A percentile compares a stretch with the other conserved stretches of the same genome.
phyloP scores from a whole-genome alignment of 495 filamentous ascomycete species.

The Daldinia bambusicola region DNA sequence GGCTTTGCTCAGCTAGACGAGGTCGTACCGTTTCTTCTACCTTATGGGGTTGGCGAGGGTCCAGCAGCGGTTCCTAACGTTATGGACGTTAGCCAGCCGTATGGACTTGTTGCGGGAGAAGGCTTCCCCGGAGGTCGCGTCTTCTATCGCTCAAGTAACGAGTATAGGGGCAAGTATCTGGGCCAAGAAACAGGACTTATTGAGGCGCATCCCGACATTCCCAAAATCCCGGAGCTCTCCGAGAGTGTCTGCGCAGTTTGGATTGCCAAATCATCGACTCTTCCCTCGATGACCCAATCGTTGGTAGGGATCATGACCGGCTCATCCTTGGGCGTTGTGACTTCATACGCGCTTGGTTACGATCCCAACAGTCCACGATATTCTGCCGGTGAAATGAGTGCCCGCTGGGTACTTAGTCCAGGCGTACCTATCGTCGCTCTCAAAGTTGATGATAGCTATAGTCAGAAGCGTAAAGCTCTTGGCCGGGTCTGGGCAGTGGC shows the following conservation, averaged over 20 bases:
- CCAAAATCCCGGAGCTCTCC: slow-evolving; percentile 67
- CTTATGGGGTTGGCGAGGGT: slow-evolving; percentile 81
- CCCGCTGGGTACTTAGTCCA: slow-evolving; percentile 87
- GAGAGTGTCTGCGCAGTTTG: slow-evolving; percentile 82
- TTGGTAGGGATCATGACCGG: slow-evolving; percentile 84
- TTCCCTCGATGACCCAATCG: slow-evolving; percentile 78
- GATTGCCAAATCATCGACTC: slow-evolving; percentile 83
- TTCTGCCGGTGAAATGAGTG: slow-evolving; percentile 78
- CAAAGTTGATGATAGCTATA: slow-evolving; percentile 84
- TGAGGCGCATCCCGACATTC: slow-evolving; percentile 71
- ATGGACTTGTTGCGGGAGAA: slow-evolving; percentile 86
- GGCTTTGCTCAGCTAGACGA: slow-evolving; percentile 80
- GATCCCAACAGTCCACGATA: slow-evolving; percentile 72
- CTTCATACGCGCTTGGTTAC: slow-evolving; percentile 80
- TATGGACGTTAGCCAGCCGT: slow-evolving; percentile 87
- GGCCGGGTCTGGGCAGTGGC: slow-evolving; percentile 85
- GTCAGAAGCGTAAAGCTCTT: slow-evolving; percentile 69
- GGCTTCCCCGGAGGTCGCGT: slow-evolving; percentile 80
- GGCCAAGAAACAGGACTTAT: slow-evolving; percentile 60
- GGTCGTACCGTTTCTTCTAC: slow-evolving; percentile 74
- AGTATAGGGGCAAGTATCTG: slow-evolving; percentile 81
- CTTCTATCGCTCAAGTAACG: slow-evolving; percentile 78
- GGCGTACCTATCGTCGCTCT: slow-evolving; percentile 92
- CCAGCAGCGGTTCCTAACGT: slow-evolving; percentile 80
- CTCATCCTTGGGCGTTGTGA: slow-evolving; percentile 86